Evolutionary conservation across 75 land plant genomes (phyloP), one percentile per base, ranked within the genome.

Genomic region (Cupressus sempervirens): DNA sequence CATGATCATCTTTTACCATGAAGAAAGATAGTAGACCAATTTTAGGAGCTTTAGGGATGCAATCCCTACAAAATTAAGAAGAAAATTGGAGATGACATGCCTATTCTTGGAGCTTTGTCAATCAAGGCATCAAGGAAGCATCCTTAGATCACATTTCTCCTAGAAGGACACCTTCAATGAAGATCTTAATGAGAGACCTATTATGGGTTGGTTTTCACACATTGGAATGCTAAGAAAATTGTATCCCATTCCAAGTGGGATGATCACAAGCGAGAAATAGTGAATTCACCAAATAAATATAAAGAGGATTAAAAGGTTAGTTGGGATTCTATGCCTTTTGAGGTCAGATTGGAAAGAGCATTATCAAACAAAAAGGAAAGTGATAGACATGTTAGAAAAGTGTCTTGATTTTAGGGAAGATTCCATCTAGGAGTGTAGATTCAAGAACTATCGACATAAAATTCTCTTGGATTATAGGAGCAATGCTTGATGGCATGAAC

Each of bases 251-350:
- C 65, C 20, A 82, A 80, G 84, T 34, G 75, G 18, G 82, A 3
- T 12, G 72, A 68, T 88, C 58, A 70, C 87, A 86, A 26, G 81
- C 84, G 83, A 58, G 93, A 91, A 67, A 88, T 87, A 41, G 87
- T 15, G 30, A 41, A 9, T 16, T 36, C 86, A 14, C n/a, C 53
- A n/a, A n/a, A n/a, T n/a, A n/a, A n/a, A n/a, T n/a, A n/a, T 52
- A 90, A 91, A n/a, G 95, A 96, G 98, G 98, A 96, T 86, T 93
- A 91, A 87, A 89, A 82, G 77, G 95, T 95, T 84, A 91, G 81
- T 74, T 96, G 97, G 93, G 91, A 94, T 80, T 89, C 93, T 35
- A 94, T 94, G 36, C 98, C 98, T 45, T 96, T 94, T 85, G 94
- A 94, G 88, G 90, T 88, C 53, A 89, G 94, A 84, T 76, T 96